Evolutionary conservation across 164 flowering plant species (phyloP).

Genomic region (Magnolia sinica): DNA sequence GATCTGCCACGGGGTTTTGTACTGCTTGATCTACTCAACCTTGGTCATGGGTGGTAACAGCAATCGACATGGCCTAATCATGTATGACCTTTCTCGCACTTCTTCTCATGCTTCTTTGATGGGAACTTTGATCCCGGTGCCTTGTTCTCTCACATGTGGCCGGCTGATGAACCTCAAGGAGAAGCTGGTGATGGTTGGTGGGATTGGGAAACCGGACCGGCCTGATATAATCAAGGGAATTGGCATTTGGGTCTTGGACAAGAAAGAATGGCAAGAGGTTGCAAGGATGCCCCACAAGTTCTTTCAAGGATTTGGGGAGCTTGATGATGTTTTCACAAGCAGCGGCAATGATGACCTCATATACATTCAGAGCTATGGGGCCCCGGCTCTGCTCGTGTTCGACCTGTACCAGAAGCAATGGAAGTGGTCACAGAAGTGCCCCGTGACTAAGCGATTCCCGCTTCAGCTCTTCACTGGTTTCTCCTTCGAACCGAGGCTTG

Average conservation of each 20-base stretch:
- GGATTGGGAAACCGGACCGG: conserved; percentile 64
- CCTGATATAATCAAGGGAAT: conserved; percentile 87
- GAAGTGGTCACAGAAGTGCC: conserved; percentile 92
- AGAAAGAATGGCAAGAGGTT: conserved; percentile 74
- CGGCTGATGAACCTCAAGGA: conserved; percentile 82
- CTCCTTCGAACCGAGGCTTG: conserved; percentile 89
- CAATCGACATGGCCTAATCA: conserved; percentile 65
- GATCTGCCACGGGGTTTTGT: conserved; percentile 69
- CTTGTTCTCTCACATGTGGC: conserved; percentile 87
- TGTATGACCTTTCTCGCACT: conserved; percentile 47
- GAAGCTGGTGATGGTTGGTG: conserved; percentile 73
- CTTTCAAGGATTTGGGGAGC: conserved; percentile 93
- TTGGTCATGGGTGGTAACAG: conserved; percentile 44
- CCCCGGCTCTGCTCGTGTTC: conserved; percentile 68
- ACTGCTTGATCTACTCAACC: conserved; percentile 74
- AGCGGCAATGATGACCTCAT: conserved; percentile 70
- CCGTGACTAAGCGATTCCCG: conserved; percentile 77
- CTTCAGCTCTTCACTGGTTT: conserved; percentile 91
- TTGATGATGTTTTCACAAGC: conserved; percentile 89
- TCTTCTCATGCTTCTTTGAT: conserved; percentile 45
- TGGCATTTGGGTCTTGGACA: conserved; percentile 72
- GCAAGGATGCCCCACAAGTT: conserved; percentile 79
- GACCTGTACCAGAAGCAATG: conserved; percentile 65
- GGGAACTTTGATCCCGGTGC: conserved; percentile 58
- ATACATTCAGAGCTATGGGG: conserved; percentile 90